Conservation (phyloP, 2,329 filamentous ascomycete genomes). For the Aspergillus quadricinctus region DNA sequence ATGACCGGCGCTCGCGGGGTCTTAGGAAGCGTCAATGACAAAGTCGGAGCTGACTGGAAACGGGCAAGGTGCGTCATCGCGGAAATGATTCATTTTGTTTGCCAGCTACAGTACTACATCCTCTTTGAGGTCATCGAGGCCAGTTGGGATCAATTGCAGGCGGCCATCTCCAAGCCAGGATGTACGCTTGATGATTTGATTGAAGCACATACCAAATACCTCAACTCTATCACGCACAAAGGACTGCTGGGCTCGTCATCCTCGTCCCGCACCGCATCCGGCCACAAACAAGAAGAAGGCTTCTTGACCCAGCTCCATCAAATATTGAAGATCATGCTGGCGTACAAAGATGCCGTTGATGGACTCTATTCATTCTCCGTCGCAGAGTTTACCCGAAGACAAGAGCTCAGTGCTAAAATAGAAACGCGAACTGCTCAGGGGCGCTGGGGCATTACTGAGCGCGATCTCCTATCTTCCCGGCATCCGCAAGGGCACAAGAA, state of each 20-base stretch:
- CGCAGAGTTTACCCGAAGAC: slow-evolving; percentile 86
- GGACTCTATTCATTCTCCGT: slow-evolving; percentile 92
- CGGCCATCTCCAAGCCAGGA: slow-evolving; percentile 74
- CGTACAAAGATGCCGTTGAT: slow-evolving; percentile 89
- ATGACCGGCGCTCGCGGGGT: slow-evolving; percentile 96
- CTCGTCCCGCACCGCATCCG: slow-evolving; percentile 28
- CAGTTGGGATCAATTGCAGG: slow-evolving; percentile 87
- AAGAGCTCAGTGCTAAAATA: slow-evolving; percentile 73
- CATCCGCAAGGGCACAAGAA: slow-evolving; percentile 22
- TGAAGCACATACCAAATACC: slow-evolving; percentile 81
- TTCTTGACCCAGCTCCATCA: slow-evolving; percentile 92
- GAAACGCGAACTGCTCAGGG: slow-evolving; percentile 63
- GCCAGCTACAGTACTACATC: slow-evolving; percentile 97
- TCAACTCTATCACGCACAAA: slow-evolving; percentile 93
- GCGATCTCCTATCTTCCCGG: slow-evolving; percentile 39
- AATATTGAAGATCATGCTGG: slow-evolving; percentile 87
- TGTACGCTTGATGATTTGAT: slow-evolving; percentile 95
- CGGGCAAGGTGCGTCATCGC: slow-evolving; percentile 80
- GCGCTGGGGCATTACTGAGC: slow-evolving; percentile 60
- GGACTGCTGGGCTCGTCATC: slow-evolving; percentile 73
- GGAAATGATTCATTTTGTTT: slow-evolving; percentile 98
- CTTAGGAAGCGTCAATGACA: slow-evolving; percentile 69
- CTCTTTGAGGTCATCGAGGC: slow-evolving; percentile 97
- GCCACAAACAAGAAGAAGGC: slow-evolving; percentile 59
- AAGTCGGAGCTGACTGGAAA: slow-evolving; percentile 80